Evolutionary conservation across 2,329 filamentous ascomycete species (phyloP), one percentile per base, ranked within the genome.

Genomic region (Onygena corvina): DNA sequence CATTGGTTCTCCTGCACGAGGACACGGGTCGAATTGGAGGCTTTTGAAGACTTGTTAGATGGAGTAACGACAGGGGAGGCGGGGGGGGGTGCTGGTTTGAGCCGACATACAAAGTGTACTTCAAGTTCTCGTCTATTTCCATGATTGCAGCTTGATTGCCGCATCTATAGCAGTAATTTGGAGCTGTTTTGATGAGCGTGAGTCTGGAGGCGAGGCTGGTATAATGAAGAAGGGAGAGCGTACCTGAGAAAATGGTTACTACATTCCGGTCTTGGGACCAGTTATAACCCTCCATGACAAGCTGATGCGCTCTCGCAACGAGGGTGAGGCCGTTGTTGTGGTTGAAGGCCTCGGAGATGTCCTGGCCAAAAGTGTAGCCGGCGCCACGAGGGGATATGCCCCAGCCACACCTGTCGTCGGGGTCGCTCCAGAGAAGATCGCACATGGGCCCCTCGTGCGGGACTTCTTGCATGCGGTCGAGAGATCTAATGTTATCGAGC

Each of bases 121-220:
- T 96, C 65, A 98, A 74, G 68, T 96, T 89, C 72, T 98, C 92
- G 58, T 96, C 92, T 68, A 98, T 98, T 71, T 96, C 92, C 92
- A 98, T 98, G 68, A 98, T 96, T n/a, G 92, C 92, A 50, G 92
- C 92, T 71, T 96, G 92, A 69, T 98, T 98, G 62, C 92, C 92
- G 63, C 90, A 98, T 67, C 90, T 80, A 75, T 98, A 96, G 74
- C 90, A 96, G 75, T 96, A 96, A 68, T 90, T 90, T 53, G 85
- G 85, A 34, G 85, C 85, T 81, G 62, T n/a, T n/a, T n/a, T n/a
- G n/a, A 34, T 31, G 14, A n/a, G n/a, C n/a, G n/a, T n/a, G n/a
- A n/a, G n/a, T n/a, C n/a, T n/a, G n/a, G n/a, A n/a, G n/a, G n/a
- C n/a, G n/a, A n/a, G n/a, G n/a, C n/a, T n/a, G n/a, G n/a, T n/a